phyloP scores from a whole-genome alignment of 2,329 filamentous ascomycete genomes.

The Ilyonectria sp. region DNA sequence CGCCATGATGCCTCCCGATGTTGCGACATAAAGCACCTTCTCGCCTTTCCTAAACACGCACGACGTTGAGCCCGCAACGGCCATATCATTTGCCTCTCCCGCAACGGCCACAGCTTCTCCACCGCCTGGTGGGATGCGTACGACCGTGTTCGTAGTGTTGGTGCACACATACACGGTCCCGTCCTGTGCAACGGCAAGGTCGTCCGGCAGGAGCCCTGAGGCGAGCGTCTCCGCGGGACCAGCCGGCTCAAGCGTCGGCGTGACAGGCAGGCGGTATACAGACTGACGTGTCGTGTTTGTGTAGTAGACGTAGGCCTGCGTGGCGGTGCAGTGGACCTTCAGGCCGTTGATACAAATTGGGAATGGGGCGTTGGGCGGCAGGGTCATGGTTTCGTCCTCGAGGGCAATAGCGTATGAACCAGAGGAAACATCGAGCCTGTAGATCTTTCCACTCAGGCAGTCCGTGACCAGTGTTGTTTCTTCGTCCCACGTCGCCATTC shows the following conservation, averaged over 20 bases:
- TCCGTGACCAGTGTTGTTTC: conserved; percentile 38
- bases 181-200: conserved; percentile 37
- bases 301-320: conserved; percentile 37
- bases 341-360: conserved; percentile 41
- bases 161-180: conserved; percentile 39
- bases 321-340: conserved; percentile 34
- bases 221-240: conserved; percentile 36
- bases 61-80: conserved; percentile 36
- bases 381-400: conserved; percentile 37
- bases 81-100: conserved; percentile 11
- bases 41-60: conserved; percentile 32
- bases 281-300: conserved; percentile 37
- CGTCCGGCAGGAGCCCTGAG: conserved; percentile 34
- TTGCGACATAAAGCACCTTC: conserved; percentile 36
- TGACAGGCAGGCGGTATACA: conserved; percentile 35
- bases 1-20: conserved; percentile 31
- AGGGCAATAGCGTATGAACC: conserved; percentile 32
- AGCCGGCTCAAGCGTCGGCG: conserved; percentile 17
- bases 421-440: conserved; percentile 34
- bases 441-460: conserved; percentile 37
- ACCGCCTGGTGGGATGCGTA: conserved; percentile 17
- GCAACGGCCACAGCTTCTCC: conserved; percentile 24
- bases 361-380: conserved; percentile 27
- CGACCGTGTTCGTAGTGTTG: conserved; percentile 40
- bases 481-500: conserved; percentile 40